Evolutionary conservation across 495 filamentous ascomycete species (phyloP).

Genomic region (Neurospora sp.): DNA sequence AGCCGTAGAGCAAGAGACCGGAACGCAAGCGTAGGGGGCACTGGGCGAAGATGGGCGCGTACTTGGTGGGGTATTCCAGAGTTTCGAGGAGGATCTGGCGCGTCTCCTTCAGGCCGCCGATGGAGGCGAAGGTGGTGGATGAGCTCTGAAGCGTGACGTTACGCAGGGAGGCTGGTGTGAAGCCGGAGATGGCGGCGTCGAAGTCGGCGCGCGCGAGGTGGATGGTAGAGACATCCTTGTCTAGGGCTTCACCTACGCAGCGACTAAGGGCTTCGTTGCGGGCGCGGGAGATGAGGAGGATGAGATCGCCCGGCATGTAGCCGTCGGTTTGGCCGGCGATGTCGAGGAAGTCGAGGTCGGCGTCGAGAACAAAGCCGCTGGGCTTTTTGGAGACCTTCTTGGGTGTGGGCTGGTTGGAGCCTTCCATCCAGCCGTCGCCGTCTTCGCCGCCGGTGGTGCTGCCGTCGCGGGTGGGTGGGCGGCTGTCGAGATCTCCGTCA

Average conservation of each 20-base stretch:
- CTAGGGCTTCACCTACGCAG: constrained; percentile 39
- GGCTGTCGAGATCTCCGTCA: constrained; percentile 33
- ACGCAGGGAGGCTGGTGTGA: constrained; percentile 86
- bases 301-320: constrained; percentile 93
- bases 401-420: constrained; percentile 22
- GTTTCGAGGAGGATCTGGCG: constrained; percentile 85
- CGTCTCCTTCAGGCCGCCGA: constrained; percentile 79
- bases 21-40: constrained; percentile 89
- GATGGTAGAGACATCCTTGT: constrained; percentile 30
- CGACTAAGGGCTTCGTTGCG: constrained; percentile 86
- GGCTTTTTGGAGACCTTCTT: constrained; percentile 18
- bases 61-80: constrained; percentile 92
- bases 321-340: constrained; percentile 89
- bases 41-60: constrained; percentile 93
- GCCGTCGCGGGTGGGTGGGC: constrained; percentile 43
- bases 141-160: constrained; percentile 80
- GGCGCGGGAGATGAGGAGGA: constrained; percentile 75
- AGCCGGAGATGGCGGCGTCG: constrained; percentile 71
- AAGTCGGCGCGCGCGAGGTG: constrained; percentile 65
- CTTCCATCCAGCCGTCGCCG: constrained; percentile 64
- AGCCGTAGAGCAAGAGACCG: constrained; percentile 86
- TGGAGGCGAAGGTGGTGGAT: constrained; percentile 79
- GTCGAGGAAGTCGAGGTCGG: constrained; percentile 82
- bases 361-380: constrained; percentile 58
- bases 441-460: constrained; percentile 37